Percentiles rank a stretch among this genome's conserved stretches.
phyloP scores from a whole-genome alignment of 176 grass and related monocot species.

The Musa schizocarpa region DNA sequence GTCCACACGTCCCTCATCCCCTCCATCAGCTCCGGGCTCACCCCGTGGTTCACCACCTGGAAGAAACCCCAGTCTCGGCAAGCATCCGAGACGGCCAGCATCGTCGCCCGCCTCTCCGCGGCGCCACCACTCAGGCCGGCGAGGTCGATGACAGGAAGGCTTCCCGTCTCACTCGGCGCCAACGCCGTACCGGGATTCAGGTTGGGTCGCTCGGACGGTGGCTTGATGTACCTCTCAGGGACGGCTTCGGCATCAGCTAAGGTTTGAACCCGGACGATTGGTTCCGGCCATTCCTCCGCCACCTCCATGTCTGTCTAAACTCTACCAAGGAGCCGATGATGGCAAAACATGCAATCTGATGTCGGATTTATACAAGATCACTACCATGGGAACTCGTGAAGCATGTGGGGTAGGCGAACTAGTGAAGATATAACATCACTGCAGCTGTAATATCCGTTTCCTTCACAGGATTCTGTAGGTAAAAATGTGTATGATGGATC shows the following conservation, averaged over 20 bases:
- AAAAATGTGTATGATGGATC: no score
- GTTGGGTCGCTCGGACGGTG: neutral
- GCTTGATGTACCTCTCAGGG: conserved; percentile 5
- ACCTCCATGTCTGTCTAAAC: neutral
- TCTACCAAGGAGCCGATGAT: no score
- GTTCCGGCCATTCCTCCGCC: neutral
- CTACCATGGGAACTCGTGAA: no score
- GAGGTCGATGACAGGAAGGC: conserved; percentile 5
- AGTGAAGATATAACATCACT: no score
- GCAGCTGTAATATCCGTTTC: no score
- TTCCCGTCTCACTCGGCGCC: neutral
- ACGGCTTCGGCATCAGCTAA: neutral
- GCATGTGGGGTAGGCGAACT: no score
- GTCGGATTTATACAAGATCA: no score
- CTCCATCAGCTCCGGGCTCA: neutral
- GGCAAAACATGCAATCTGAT: no score
- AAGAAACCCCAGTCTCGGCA: conserved; percentile 10
- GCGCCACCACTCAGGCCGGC: neutral
- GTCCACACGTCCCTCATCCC: neutral
- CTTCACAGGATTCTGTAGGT: no score
- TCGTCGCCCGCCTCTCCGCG: neutral
- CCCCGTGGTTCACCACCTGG: conserved; percentile 12
- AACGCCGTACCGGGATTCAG: neutral
- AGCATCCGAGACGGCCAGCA: neutral
- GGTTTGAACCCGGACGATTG: conserved; percentile 10